Conservation (phyloP, 805 yeast genomes). For the Wickerhamiella parazyma region DNA sequence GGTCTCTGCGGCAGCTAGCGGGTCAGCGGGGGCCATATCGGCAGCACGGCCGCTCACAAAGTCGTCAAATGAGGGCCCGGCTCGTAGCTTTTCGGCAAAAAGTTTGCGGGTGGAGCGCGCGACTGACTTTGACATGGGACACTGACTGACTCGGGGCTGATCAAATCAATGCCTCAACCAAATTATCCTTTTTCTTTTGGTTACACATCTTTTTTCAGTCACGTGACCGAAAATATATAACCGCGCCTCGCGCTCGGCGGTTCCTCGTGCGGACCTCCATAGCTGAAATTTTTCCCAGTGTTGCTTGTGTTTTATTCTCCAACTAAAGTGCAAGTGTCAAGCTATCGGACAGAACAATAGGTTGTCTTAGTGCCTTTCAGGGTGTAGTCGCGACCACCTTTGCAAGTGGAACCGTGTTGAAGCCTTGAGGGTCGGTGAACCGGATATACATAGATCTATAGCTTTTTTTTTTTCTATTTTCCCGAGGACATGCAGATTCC, state of each 20-base stretch:
- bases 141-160: neutral
- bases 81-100: conserved; percentile 55
- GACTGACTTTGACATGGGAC: conserved; percentile 3
- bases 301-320: conserved; percentile 19
- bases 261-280: conserved; percentile 21
- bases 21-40: conserved; percentile 42
- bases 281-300: conserved; percentile 18
- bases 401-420: conserved; percentile 14
- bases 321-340: conserved; percentile 22
- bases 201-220: neutral
- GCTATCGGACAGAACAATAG: conserved; percentile 15
- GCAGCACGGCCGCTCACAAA: conserved; percentile 74
- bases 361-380: conserved; percentile 24
- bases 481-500: neutral
- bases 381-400: conserved; percentile 14
- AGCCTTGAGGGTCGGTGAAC: conserved; percentile 23
- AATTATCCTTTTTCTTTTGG: too few relatives aligned
- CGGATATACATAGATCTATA: conserved; percentile 18
- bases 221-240: neutral
- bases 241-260: neutral
- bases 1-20: conserved; percentile 34
- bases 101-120: conserved; percentile 20
- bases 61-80: conserved; percentile 91
- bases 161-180: too few relatives aligned
- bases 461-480: neutral